Evolutionary conservation across 768 basidiomycete species (phyloP).

Genomic region (Suillus placidus): DNA sequence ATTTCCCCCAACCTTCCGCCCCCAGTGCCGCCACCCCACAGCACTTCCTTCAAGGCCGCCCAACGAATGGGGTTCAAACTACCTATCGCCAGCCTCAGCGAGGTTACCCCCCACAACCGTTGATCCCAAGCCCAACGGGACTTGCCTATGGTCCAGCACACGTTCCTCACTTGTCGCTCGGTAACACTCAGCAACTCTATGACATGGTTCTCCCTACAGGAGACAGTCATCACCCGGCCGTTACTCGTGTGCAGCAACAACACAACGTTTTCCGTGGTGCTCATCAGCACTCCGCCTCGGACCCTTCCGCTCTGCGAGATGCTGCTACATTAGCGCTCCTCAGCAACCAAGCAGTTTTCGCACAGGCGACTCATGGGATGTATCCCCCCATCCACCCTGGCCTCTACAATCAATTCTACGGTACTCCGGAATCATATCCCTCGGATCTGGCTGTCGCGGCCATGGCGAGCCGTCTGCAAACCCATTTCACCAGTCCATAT

Average conservation of each 20-base stretch:
- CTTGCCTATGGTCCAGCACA: conserved; percentile 57
- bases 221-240: conserved; percentile 63
- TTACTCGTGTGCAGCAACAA: conserved; percentile 79
- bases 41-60: conserved; percentile 56
- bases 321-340: conserved; percentile 67
- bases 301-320: conserved; percentile 77
- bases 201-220: conserved; percentile 67
- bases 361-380: conserved; percentile 48
- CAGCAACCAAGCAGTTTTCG: conserved; percentile 53
- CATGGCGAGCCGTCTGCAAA: conserved; percentile 65
- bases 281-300: conserved; percentile 84
- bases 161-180: conserved; percentile 70
- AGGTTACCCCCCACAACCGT: conserved; percentile 55
- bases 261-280: conserved; percentile 71
- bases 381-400: conserved; percentile 60
- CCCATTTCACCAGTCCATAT: conserved; percentile 57
- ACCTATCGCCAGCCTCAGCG: conserved; percentile 68
- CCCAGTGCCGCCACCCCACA: conserved; percentile 42
- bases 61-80: conserved; percentile 48
- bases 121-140: conserved; percentile 55
- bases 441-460: conserved; percentile 55
- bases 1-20: conserved; percentile 46
- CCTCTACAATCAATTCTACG: conserved; percentile 77
- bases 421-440: conserved; percentile 57
- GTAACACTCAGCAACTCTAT: conserved; percentile 76